Evolutionary conservation across 768 basidiomycete genomes (phyloP), one percentile per base, ranked within the genome.

Genomic region (Saitozyma podzolica): DNA sequence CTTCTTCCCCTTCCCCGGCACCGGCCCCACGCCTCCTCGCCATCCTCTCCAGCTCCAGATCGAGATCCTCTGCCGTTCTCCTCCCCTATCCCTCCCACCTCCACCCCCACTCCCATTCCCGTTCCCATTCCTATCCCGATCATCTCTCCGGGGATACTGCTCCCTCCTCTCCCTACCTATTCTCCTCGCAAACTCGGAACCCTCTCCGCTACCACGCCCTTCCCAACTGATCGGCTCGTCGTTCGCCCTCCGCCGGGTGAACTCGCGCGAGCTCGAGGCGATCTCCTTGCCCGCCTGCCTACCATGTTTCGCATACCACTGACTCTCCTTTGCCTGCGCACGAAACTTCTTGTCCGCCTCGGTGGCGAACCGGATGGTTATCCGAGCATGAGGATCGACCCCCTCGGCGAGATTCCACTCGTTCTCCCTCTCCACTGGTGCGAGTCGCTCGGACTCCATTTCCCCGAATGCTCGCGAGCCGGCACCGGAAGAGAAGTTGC

Each of bases 61-160:
- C 92, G 68, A 97, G 81, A 80, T 97, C 95, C 61, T 92, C 89
- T 81, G 82, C 89, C 88, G 65, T 89, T 87, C 69, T 87, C 83
- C 72, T 91, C 88, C 77, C 29, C 29, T 29, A 29, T 29, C 29
- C 92, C 73, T 94, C 89, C 75, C 89, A 87, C 50, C 92, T 63
- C 85, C 85, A 82, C 91, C 90, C 66, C 95, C 82, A 80, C 93
- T 92, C 14, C 56, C n/a, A 59, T 90, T 88, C 81, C 82, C 88
- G 89, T 54, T 88, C 88, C 72, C 87, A 39, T 29, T 29, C 59
- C n/a, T 51, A 83, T 73, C 92, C 29, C 29, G 29, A 29, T 29
- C 29, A 29, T 29, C 29, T 29, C 29, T 29, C 29, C 29, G 29
- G 29, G 29, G 29, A 29, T 29, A 29, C 29, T 29, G 29, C 88